Evolutionary conservation across 768 basidiomycete genomes (phyloP), one percentile per base, ranked within the genome.

Genomic region (Phylloporus sp.): DNA sequence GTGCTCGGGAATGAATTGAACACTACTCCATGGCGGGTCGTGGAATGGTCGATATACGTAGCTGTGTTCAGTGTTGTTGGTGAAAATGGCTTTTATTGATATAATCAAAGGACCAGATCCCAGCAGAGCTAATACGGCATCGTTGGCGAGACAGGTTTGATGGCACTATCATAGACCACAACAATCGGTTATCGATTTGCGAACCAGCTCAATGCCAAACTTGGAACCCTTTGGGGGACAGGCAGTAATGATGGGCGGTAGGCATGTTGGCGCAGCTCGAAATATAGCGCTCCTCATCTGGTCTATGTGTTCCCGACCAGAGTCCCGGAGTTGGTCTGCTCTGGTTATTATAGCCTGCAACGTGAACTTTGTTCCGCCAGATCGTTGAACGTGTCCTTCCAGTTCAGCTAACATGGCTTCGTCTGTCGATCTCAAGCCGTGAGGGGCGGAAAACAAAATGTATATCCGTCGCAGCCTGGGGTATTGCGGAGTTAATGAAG

Each of bases 281-380:
- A 75, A 78, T 53, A 89, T 80, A 21, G 76, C 71, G 42, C 69
- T 61, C 46, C 67, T 71, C 43, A 85, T 72, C 34, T 62, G 61
- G 22, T 66, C 55, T 24, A 85, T 60, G 1, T 63, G 64, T 11
- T 59, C 48, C 9, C 64, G 49, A 3, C 75, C 62, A 21, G 70
- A 56, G 8, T 63, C 56, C 11, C 52, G 14, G 5, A 85, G 68
- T 5, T 65, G 65, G 61, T 90, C 86, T 2, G 72, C 74, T 64
- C 87, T 88, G 34, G 87, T 88, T 54, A 89, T 76, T 48, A 90
- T 68, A 2, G 84, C 73, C 56, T 90, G 87, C 2, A 89, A 46
- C 0, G 84, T 84, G 61, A 80, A 81, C 69, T 71, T 33, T 68
- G 68, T 37, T 62, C 56, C 54, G 49, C 63, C 50, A 42, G 48